Evolutionary conservation across 305 asterid species (phyloP), one percentile per base, ranked within the genome.

Genomic region (Fraxinus albicans): DNA sequence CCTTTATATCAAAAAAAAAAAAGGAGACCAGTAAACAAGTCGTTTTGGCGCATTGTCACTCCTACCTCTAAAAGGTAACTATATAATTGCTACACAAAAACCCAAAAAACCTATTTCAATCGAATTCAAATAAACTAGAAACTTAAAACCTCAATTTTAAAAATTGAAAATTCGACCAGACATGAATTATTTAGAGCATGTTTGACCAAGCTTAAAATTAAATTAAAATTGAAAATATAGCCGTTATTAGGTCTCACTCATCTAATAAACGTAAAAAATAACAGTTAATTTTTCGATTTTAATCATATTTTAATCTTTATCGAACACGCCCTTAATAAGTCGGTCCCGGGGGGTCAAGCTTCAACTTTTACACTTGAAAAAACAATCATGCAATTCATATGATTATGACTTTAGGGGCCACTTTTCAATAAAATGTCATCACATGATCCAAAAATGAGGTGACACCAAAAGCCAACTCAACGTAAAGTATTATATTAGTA

Each of bases 371-470:
- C 7, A 65, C 17, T 65, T 3, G 17, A 84, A 85, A 65, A 82
- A 73, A 80, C 38, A 83, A 76, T 79, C 50, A 79, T 89, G 91
- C 88, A 86, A 69, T 88, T 91, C 85, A 91, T 88, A 36, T 86
- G 90, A 85, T 84, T 83, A 84, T 76, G 94, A 89, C 94, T 86
- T 91, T 89, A 47, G 80, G 84, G 85, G 69, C 88, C 84, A 72
- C 25, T 23, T 86, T 84, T 69, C 85, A 81, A 60, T 83, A 85
- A 82, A 90, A 78, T 89, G 86, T 72, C 65, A 67, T 90, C 93
- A 89, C 98, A 91, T 90, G 94, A 91, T 92, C 93, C 91, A 89
- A 91, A 86, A 86, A 53, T 27, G 72, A 82, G 86, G 21, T 77
- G 42, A 79, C 82, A 6, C 42, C 84, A 76, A 77, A 86, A 81